phyloP scores from a whole-genome alignment of 345 rosid genomes.

The Excoecaria cochinchinensis region DNA sequence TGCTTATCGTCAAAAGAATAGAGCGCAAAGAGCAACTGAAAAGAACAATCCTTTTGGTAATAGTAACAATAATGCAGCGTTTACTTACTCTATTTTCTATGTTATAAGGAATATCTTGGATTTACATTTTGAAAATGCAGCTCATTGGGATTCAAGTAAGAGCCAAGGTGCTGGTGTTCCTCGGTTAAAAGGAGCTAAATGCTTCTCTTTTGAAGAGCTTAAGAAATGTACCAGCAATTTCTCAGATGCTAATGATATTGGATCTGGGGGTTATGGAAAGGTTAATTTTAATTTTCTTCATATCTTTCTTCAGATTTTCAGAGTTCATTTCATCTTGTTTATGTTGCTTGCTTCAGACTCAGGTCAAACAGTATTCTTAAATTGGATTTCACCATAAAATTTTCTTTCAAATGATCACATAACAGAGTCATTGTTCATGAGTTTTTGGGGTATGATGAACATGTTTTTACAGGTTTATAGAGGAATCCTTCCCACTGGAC shows the following conservation, averaged over 20 bases:
- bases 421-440: no score
- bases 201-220: conserved; percentile 59
- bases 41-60: conserved; percentile 77
- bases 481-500: conserved; percentile 24
- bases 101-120: conserved; percentile 6
- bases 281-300: no score
- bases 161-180: conserved; percentile 55
- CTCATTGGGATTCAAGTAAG: conserved; percentile 59
- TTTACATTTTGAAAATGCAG: conserved; percentile 38
- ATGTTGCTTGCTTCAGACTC: background rate
- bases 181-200: conserved; percentile 68
- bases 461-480: conserved; percentile 26
- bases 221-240: conserved; percentile 65
- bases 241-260: no score
- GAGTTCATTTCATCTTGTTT: background rate
- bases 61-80: background rate
- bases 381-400: no score
- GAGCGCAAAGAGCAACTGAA: conserved; percentile 60
- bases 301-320: no score
- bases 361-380: no score
- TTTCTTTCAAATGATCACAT: no score
- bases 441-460: background rate
- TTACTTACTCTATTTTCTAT: background rate
- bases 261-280: no score
- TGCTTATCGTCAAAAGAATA: conserved; percentile 64